Base-by-base conservation (phyloP, 768 basidiomycete genomes). In the Termitomyces eurrhizus region DNA sequence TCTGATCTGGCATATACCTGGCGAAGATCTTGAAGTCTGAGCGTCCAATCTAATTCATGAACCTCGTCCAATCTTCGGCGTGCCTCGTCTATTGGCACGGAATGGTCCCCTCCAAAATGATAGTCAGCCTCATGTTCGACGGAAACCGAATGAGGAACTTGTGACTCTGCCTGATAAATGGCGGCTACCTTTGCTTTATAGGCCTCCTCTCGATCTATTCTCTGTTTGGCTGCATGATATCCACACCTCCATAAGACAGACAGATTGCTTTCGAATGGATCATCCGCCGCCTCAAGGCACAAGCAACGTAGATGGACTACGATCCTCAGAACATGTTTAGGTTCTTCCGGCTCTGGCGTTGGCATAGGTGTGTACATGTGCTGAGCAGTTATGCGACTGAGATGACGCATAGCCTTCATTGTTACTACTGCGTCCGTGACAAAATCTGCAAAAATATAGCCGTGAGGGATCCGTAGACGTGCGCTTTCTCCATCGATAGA, bases 251-350 rank as follows among this genome's bases (percentile, higher is more conserved):
- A 91, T 35, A 93, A 90, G 9, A 89, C 77, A 39, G 85, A 89
- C 21, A 97, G 73, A 61, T 80, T 83, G 16, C 83, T 81, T 72
- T 98, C 95, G 59, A 97, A 85, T 1, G 87, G 83, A 66, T 94
- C 91, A 70, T 98, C 95, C 26, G 86, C 84, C 29, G 87, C 87
- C 72, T 97, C 94, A 9, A 92, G 67, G 52, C 84, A 85, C 37
- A 96, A 67, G 48, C 78, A 78, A n/a, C 80, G 77, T 53, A 95
- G 71, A 11, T 70, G 75, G 49, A 96, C 68, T 0, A 75, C 74
- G 49, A 95, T 68, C 57, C 80, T 78, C 0, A 93, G 93, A 2
- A 94, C 73, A 0, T 69, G 65, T 72, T 93, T 97, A 0, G 94
- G 84, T 3, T 76, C 80, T 71, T 96, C 93, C 0, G 87, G 77